phyloP scores from a whole-genome alignment of 2,329 filamentous ascomycete genomes.

The Colletotrichum eremochloae region DNA sequence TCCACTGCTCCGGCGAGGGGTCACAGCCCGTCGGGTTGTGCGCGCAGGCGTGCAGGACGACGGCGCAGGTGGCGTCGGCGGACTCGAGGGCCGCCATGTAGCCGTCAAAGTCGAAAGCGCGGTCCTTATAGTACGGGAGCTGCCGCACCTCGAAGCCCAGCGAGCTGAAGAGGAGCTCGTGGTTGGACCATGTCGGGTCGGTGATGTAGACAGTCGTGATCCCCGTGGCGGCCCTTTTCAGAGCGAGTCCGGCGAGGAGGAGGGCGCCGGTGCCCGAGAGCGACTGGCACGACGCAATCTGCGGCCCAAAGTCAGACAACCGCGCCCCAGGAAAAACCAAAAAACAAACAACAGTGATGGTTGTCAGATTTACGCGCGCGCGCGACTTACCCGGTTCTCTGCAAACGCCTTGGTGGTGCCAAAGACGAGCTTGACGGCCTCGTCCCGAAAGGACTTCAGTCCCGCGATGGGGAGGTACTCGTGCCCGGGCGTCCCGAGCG shows the following conservation, averaged over 20 bases:
- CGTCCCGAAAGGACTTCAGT: constrained; percentile 49
- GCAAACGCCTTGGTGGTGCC: constrained; percentile 45
- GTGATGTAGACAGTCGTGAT: constrained; percentile 53
- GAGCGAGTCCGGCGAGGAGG: constrained; percentile 51
- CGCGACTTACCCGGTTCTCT: constrained; percentile 48
- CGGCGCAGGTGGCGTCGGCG: constrained; percentile 46
- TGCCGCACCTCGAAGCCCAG: constrained; percentile 51
- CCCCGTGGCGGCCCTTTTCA: constrained; percentile 46
- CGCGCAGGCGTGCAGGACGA: constrained; percentile 58
- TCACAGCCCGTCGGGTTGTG: constrained; percentile 60
- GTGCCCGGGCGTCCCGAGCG: constrained; percentile 46
- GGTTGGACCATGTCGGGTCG: constrained; percentile 58
- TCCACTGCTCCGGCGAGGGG: constrained; percentile 52
- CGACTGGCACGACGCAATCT: constrained; percentile 54
- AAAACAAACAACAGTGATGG: too few relatives aligned
- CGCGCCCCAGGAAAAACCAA: constrained; percentile 62
- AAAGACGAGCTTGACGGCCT: constrained; percentile 50
- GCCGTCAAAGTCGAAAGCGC: constrained; percentile 51
- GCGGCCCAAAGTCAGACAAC: background rate
- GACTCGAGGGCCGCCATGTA: constrained; percentile 47
- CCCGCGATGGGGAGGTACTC: constrained; percentile 57
- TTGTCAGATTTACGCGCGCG: background rate
- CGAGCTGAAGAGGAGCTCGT: constrained; percentile 52
- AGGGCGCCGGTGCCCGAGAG: constrained; percentile 58
- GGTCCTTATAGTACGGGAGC: constrained; percentile 53